phyloP scores from a whole-genome alignment of 139 green algal genomes.

The Volvox africanus region DNA sequence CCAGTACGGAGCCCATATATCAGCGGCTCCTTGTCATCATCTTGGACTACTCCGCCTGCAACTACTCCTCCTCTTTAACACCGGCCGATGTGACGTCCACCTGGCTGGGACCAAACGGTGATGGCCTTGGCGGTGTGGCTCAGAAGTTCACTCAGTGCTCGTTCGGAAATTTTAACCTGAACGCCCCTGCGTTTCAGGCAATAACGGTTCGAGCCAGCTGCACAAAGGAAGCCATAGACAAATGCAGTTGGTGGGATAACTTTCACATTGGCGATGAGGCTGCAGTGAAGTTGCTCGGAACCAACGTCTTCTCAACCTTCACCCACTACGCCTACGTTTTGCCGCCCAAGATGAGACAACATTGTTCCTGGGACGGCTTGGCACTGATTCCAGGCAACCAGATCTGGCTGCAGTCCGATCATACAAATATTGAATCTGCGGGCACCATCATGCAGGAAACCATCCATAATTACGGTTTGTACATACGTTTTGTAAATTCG shows the following conservation, averaged over 20 bases:
- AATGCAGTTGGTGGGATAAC: neutral
- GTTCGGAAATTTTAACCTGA: neutral
- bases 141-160: neutral
- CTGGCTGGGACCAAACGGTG: neutral
- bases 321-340: slow-evolving; percentile 21
- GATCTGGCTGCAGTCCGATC: slow-evolving; percentile 24
- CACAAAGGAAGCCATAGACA: neutral
- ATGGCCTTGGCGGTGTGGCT: neutral
- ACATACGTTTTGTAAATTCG: too few species aligned
- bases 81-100: neutral
- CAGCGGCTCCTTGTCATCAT: neutral
- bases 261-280: neutral
- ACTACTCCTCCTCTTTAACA: neutral
- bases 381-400: slow-evolving; percentile 16
- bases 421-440: neutral
- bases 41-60: slow-evolving; percentile 10
- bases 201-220: neutral
- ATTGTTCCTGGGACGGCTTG: slow-evolving; percentile 9
- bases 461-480: slow-evolving; percentile 9
- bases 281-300: neutral
- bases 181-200: neutral
- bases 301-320: neutral
- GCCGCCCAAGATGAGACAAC: neutral
- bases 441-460: slow-evolving; percentile 19
- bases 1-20: too few species aligned